A percentile compares a stretch with the other conserved stretches of the same genome.
Evolutionary conservation across 176 grass and related monocot genomes (phyloP).

Genomic region (Oryza australiensis): DNA sequence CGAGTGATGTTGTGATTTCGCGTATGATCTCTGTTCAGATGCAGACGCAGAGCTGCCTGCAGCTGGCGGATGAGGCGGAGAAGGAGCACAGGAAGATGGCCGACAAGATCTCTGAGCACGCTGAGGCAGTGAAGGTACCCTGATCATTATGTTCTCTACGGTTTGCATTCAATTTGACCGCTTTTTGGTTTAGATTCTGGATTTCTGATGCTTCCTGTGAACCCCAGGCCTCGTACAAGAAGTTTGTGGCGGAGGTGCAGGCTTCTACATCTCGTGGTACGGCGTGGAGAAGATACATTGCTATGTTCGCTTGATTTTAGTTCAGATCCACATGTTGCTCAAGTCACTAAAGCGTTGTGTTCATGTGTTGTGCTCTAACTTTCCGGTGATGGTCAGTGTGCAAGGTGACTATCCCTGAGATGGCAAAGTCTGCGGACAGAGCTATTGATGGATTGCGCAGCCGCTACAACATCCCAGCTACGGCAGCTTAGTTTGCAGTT

Average conservation of each 20-base stretch:
- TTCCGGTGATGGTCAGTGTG: constrained; percentile 19
- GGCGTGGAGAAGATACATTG: neutral
- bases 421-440: constrained; percentile 34
- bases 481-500: constrained; percentile 17
- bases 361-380: constrained; percentile 6
- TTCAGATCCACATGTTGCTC: constrained; percentile 5
- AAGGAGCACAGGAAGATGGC: constrained; percentile 52
- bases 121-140: constrained; percentile 49
- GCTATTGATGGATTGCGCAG: constrained; percentile 52
- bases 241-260: constrained; percentile 52
- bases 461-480: constrained; percentile 52
- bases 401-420: constrained; percentile 54
- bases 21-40: constrained; percentile 33
- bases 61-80: constrained; percentile 46
- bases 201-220: constrained; percentile 17
- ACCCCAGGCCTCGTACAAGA: constrained; percentile 55
- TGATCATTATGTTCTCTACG: neutral
- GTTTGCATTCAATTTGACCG: neutral
- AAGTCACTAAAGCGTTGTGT: too few species aligned
- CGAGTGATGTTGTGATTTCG: neutral
- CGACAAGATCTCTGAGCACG: constrained; percentile 41
- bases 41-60: constrained; percentile 56
- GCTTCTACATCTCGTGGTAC: constrained; percentile 64
- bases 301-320: constrained; percentile 10
- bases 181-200: neutral